These are phyloP conservation scores for Wickerhamiella slavikovae DNA, from an alignment of 805 yeast genomes.

Conservation along the genomic window DNA sequence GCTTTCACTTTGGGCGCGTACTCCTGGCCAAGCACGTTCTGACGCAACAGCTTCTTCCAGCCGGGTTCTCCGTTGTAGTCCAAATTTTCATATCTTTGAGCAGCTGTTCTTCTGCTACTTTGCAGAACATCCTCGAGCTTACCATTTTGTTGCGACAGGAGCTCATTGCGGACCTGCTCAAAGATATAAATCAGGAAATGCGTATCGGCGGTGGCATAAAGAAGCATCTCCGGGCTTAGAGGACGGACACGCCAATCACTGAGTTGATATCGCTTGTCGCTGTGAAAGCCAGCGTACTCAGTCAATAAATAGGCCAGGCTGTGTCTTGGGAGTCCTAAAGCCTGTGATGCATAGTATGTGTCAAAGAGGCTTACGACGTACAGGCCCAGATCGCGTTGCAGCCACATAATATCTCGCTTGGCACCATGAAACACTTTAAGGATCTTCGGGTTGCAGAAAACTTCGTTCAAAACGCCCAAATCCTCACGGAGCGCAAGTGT, in stretches of 20 bases:
- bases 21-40: too few species aligned
- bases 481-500: constrained; percentile 63
- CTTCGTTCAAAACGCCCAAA: constrained; percentile 39
- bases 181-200: constrained; percentile 71
- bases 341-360: constrained; percentile 74
- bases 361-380: constrained; percentile 81
- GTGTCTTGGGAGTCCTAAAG: constrained; percentile 59
- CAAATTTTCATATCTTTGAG: constrained; percentile 62
- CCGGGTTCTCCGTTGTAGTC: constrained; percentile 42
- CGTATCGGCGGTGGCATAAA: constrained; percentile 88
- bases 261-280: constrained; percentile 84
- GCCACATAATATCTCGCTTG: constrained; percentile 89
- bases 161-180: constrained; percentile 45
- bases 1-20: constrained; percentile 45
- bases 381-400: constrained; percentile 84
- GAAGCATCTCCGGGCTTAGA: constrained; percentile 46
- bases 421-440: constrained; percentile 93
- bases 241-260: constrained; percentile 97
- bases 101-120: constrained; percentile 63
- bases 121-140: constrained; percentile 31
- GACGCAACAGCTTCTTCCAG: constrained; percentile 37
- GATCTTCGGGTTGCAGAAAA: constrained; percentile 64
- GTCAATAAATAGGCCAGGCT: constrained; percentile 74
- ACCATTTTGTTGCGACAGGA: constrained; percentile 30
- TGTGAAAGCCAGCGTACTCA: constrained; percentile 56